Evolutionary conservation across 1,284 basidiomycete genomes (phyloP).

Genomic region (Ganoderma lucidum): DNA sequence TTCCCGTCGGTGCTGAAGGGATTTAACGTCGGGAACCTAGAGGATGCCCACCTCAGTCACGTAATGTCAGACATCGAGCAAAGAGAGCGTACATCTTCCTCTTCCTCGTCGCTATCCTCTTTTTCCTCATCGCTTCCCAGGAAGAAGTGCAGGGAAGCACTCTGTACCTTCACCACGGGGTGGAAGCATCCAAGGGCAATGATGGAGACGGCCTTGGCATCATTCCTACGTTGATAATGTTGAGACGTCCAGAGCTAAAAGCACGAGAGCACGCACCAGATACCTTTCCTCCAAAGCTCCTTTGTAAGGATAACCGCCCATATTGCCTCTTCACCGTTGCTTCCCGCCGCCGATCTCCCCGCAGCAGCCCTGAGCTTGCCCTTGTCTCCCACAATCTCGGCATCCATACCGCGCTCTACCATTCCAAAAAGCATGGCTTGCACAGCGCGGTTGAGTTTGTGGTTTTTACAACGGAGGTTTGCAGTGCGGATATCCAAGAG

Average conservation of each 20-base stretch:
- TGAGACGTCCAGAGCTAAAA: background rate
- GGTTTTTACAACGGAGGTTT: conserved; percentile 90
- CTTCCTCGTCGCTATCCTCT: conserved; percentile 76
- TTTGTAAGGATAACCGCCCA: conserved; percentile 97
- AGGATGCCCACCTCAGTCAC: background rate
- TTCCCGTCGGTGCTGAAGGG: conserved; percentile 82
- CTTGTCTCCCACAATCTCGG: conserved; percentile 83
- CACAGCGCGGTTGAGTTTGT: conserved; percentile 95
- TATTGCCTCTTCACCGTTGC: conserved; percentile 87
- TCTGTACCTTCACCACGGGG: conserved; percentile 94
- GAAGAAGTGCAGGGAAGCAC: conserved; percentile 97
- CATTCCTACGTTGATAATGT: conserved; percentile 63
- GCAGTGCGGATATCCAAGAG: conserved; percentile 95
- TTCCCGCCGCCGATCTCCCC: conserved; percentile 44
- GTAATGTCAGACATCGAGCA: background rate
- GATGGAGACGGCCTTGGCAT: conserved; percentile 94
- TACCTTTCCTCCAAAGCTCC: conserved; percentile 94
- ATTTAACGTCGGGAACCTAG: conserved; percentile 72
- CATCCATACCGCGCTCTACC: conserved; percentile 92
- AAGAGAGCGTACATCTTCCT: conserved; percentile 63
- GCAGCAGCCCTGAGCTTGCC: conserved; percentile 66
- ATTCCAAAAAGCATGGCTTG: conserved; percentile 97
- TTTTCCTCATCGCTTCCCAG: conserved; percentile 80
- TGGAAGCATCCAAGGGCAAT: conserved; percentile 94
- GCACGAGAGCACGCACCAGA: conserved; percentile 71